Evolutionary conservation across 2,329 filamentous ascomycete species (phyloP).

Genomic region (Colletotrichum coccodes): DNA sequence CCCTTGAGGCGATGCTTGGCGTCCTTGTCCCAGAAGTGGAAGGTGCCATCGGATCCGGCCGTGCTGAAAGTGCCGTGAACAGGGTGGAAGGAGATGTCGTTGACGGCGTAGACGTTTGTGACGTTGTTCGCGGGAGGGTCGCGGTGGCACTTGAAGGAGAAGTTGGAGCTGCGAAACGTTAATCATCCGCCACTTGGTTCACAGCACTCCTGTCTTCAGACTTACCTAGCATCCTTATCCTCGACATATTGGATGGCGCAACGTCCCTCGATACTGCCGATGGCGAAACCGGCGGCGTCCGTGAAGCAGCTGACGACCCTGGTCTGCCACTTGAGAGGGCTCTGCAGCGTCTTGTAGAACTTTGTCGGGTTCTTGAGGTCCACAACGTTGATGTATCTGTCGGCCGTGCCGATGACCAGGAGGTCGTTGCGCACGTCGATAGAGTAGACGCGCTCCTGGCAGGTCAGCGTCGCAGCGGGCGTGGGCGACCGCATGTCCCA

Average conservation of each 20-base stretch:
- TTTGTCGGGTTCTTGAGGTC: conserved; percentile 88
- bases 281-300: conserved; percentile 90
- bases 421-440: conserved; percentile 92
- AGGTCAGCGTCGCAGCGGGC: conserved; percentile 73
- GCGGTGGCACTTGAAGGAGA: conserved; percentile 99
- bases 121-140: conserved; percentile 79
- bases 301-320: conserved; percentile 94
- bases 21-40: conserved; percentile 96
- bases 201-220: not conserved
- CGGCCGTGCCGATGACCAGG: conserved; percentile 91
- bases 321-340: conserved; percentile 98
- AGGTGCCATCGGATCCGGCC: conserved; percentile 93
- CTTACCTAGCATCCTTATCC: conserved; percentile 85
- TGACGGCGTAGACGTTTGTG: conserved; percentile 93
- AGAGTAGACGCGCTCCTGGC: conserved; percentile 85
- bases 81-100: conserved; percentile 98
- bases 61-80: conserved; percentile 98
- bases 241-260: conserved; percentile 99
- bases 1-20: conserved; percentile 91
- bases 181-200: conserved; percentile 8
- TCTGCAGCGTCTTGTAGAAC: conserved; percentile 96
- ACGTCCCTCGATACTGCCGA: conserved; percentile 95
- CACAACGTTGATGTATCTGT: conserved; percentile 95
- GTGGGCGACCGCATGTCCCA: conserved; percentile 79
- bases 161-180: conserved; percentile 75